phyloP scores from a whole-genome alignment of 2,329 filamentous ascomycete species.

The Plectosphaerella cucumerina region DNA sequence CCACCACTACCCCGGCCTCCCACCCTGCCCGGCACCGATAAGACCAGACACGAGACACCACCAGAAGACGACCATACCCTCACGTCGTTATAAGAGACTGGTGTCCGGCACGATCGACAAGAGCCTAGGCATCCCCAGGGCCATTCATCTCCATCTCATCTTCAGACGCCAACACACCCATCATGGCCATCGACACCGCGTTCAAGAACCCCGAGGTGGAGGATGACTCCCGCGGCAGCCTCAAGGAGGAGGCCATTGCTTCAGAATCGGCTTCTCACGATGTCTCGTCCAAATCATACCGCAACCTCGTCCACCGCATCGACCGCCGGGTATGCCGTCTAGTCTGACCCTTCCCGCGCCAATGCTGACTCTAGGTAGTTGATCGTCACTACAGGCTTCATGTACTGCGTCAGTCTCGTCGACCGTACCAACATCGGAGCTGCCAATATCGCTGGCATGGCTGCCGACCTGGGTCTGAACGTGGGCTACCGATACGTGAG shows the following conservation, averaged over 20 bases:
- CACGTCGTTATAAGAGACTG: too few species aligned
- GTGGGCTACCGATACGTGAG: slow-evolving; percentile 13
- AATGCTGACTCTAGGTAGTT: not conserved
- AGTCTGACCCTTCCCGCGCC: too few species aligned
- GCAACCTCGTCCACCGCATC: slow-evolving; percentile 4
- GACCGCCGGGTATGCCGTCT: not conserved
- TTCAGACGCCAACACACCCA: not conserved
- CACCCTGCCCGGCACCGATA: too few species aligned
- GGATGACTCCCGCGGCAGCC: not conserved
- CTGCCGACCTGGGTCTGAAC: slow-evolving; percentile 6
- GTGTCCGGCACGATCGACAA: too few species aligned
- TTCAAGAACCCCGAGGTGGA: not conserved
- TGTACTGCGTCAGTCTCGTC: slow-evolving; percentile 16
- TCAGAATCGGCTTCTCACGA: not conserved
- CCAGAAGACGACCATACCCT: too few species aligned
- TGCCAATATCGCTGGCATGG: slow-evolving; percentile 14
- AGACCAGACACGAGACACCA: too few species aligned
- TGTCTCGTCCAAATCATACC: not conserved
- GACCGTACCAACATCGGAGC: slow-evolving; percentile 12
- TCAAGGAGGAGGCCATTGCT: not conserved
- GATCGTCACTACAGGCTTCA: slow-evolving; percentile 2
- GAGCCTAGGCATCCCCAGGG: too few species aligned
- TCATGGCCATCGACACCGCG: not conserved
- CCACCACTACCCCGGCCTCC: too few species aligned
- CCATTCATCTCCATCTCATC: too few species aligned